These are phyloP conservation scores for Solanum gracilifrons DNA, from an alignment of 257 asterid species.

Conservation along the genomic window DNA sequence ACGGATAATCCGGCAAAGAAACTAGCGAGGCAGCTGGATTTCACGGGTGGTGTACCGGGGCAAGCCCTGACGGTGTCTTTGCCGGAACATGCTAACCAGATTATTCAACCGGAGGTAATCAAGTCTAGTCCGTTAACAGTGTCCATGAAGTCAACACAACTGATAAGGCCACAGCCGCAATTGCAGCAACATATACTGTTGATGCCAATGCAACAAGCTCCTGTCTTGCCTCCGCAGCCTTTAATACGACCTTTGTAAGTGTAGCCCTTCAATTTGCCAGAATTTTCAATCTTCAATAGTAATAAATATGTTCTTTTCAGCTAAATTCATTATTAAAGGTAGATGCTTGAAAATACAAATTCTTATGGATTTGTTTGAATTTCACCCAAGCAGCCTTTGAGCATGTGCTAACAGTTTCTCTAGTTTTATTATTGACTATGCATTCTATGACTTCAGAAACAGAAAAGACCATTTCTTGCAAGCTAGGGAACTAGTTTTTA, in stretches of 20 bases:
- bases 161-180: slow-evolving; percentile 15
- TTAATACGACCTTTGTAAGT: slow-evolving; percentile 62
- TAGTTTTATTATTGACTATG: not conserved
- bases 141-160: slow-evolving; percentile 12
- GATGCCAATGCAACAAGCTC: slow-evolving; percentile 41
- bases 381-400: not conserved
- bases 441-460: not conserved
- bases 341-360: not conserved
- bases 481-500: not conserved
- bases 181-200: slow-evolving; percentile 12
- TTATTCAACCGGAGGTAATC: slow-evolving; percentile 6
- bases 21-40: slow-evolving; percentile 96
- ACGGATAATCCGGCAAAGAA: slow-evolving; percentile 60
- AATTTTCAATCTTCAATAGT: not conserved
- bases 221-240: slow-evolving; percentile 34
- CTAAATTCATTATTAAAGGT: not conserved
- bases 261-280: not conserved
- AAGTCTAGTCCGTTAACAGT: not conserved
- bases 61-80: slow-evolving; percentile 11
- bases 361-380: not conserved
- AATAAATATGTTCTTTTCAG: not conserved
- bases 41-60: slow-evolving; percentile 21
- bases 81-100: slow-evolving; percentile 21
- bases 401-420: not conserved
- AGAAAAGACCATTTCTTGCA: not conserved